phyloP scores from a whole-genome alignment of 345 rosid genomes.

The Durio zibethinus region DNA sequence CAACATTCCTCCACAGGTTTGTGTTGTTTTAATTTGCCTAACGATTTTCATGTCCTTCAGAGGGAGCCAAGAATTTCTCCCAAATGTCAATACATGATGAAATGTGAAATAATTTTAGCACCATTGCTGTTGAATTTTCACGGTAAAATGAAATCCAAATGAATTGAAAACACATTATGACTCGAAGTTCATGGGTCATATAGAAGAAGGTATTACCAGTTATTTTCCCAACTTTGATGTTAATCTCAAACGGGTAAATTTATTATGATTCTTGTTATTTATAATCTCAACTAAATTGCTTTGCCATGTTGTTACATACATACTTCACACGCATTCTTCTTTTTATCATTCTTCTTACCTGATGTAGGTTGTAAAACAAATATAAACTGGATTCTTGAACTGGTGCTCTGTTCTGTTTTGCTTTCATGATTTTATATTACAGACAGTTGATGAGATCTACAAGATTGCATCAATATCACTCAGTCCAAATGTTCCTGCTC shows the following conservation, averaged over 20 bases:
- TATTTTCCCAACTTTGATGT: constrained; percentile 2
- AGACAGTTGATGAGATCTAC: constrained; percentile 96
- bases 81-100: constrained; percentile 5
- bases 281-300: background rate
- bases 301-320: background rate
- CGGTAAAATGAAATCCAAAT: background rate
- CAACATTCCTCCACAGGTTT: constrained; percentile 86
- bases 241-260: background rate
- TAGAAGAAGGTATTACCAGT: background rate
- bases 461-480: constrained; percentile 88
- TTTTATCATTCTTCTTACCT: background rate
- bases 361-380: background rate
- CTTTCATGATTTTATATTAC: constrained; percentile 28
- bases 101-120: background rate
- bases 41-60: background rate
- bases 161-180: background rate
- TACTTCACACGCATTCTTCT: background rate
- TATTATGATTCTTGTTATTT: background rate
- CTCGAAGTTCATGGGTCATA: background rate
- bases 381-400: constrained; percentile 11
- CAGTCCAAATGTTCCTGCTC: constrained; percentile 97
- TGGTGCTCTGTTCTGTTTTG: constrained; percentile 2
- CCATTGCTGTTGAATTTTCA: background rate
- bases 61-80: constrained; percentile 5
- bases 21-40: constrained; percentile 5